phyloP scores from a whole-genome alignment of 2,329 filamentous ascomycete genomes.

The Colletotrichum sp. region DNA sequence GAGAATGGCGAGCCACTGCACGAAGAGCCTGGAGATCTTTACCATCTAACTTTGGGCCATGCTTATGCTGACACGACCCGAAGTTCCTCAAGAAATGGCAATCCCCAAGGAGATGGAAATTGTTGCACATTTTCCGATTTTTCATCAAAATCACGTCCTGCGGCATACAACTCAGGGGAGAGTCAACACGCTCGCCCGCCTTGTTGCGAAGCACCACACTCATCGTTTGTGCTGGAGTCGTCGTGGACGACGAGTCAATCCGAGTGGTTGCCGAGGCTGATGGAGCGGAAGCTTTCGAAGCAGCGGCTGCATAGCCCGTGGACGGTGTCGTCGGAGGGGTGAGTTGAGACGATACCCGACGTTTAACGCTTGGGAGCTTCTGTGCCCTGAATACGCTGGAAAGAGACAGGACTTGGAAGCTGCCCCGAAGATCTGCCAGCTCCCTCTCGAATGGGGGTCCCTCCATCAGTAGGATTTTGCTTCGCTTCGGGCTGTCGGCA shows the following conservation, averaged over 20 bases:
- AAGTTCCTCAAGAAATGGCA: conserved; percentile 13
- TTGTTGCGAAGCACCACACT: conserved; percentile 23
- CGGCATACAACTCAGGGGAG: conserved; percentile 21
- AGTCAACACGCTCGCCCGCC: conserved; percentile 33
- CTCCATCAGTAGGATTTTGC: conserved; percentile 40
- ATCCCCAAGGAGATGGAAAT: conserved; percentile 31
- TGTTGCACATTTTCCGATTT: conserved; percentile 35
- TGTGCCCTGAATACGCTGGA: conserved; percentile 27
- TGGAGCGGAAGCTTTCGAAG: not conserved
- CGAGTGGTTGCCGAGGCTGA: not conserved
- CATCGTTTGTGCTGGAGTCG: not conserved
- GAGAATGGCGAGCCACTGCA: conserved; percentile 31
- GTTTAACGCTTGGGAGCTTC: conserved; percentile 26
- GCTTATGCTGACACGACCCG: conserved; percentile 29
- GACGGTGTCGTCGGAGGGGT: conserved; percentile 25
- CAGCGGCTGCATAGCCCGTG: conserved; percentile 22
- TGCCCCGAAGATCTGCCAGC: conserved; percentile 32
- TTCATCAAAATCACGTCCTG: conserved; percentile 28
- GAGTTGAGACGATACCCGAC: conserved; percentile 21
- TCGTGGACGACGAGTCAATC: not conserved
- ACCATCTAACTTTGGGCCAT: conserved; percentile 25
- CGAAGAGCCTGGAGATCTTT: conserved; percentile 30
- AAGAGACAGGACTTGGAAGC: conserved; percentile 29
- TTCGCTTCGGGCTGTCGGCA: conserved; percentile 25
- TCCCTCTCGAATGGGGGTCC: conserved; percentile 42